Evolutionary conservation across 495 filamentous ascomycete genomes (phyloP).

Genomic region (Penicillium manginii): DNA sequence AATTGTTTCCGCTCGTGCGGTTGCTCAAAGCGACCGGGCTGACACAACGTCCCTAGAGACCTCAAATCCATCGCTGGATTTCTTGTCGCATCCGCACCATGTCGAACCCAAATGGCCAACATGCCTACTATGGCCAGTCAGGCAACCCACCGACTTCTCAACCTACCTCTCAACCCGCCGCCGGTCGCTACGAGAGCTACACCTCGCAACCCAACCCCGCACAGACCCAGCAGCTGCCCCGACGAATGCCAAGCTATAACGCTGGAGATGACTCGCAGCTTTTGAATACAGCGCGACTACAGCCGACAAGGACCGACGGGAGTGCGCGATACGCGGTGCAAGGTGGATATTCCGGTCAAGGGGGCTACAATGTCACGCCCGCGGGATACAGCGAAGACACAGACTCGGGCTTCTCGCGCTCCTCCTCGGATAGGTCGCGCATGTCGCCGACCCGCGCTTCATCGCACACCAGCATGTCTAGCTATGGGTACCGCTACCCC

Average conservation of each 20-base stretch:
- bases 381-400: constrained; percentile 43
- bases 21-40: not conserved
- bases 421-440: constrained; percentile 41
- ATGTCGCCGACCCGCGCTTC: constrained; percentile 50
- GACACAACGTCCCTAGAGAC: not conserved
- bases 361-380: constrained; percentile 29
- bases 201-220: constrained; percentile 25
- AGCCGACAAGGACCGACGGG: constrained; percentile 36
- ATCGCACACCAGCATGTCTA: constrained; percentile 53
- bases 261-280: constrained; percentile 72
- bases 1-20: constrained; percentile 19
- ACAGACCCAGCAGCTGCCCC: constrained; percentile 41
- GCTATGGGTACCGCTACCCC: constrained; percentile 66
- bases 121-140: constrained; percentile 47
- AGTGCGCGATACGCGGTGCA: constrained; percentile 31
- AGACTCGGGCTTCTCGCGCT: constrained; percentile 37
- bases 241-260: constrained; percentile 74
- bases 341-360: constrained; percentile 22
- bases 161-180: constrained; percentile 22
- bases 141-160: constrained; percentile 38
- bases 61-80: constrained; percentile 1
- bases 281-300: constrained; percentile 40
- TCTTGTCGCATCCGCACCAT: constrained; percentile 28
- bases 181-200: constrained; percentile 28
- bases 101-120: constrained; percentile 55